Evolutionary conservation across 768 basidiomycete species (phyloP), one percentile per base, ranked within the genome.

Genomic region (Trametes elegans): DNA sequence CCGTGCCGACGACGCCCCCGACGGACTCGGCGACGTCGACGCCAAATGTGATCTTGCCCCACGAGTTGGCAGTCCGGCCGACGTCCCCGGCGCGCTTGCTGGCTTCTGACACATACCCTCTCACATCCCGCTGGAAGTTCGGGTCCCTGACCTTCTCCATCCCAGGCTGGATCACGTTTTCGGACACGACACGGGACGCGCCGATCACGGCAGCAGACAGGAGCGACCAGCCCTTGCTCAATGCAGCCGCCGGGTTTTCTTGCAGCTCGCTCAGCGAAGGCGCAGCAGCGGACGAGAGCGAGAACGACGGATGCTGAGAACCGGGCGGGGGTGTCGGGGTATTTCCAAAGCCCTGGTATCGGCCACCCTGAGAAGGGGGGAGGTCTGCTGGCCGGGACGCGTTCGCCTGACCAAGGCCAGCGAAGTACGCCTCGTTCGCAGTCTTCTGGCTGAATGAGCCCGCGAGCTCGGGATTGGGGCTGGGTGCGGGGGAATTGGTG

Each of bases 211-310:
- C 93, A 0, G 89, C 80, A 26, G 92, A 88, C 66, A 99, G 87
- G n/a, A 98, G 72, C 23, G 93, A 92, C 97, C 97, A 98, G 40
- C 95, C 93, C 74, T 98, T 98, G 64, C 83, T 83, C 13, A 98
- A 71, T 0, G 96, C 95, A 8, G 82, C 84, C 32, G 87, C 70
- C 0, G 96, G 96, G 66, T 93, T 92, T 40, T 88, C 83, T 68
- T 96, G 91, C 27, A 98, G 72, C 18, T 99, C 95, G 36, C 75
- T 70, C 2, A 98, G 67, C 0, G 85, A 79, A 0, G 96, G 96
- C 10, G 87, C 85, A 29, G 87, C 81, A 9, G 85, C 82, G 26
- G 92, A 94, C 3, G 92, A 92, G 36, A 90, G 74, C 5, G 79
- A 76, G 64, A 78, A 85, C 2, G 90, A 82, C 2, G 91, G 86